Evolutionary conservation across 2,329 filamentous ascomycete species (phyloP), one percentile per base, ranked within the genome.

Genomic region (Periglandula ipomoeae): DNA sequence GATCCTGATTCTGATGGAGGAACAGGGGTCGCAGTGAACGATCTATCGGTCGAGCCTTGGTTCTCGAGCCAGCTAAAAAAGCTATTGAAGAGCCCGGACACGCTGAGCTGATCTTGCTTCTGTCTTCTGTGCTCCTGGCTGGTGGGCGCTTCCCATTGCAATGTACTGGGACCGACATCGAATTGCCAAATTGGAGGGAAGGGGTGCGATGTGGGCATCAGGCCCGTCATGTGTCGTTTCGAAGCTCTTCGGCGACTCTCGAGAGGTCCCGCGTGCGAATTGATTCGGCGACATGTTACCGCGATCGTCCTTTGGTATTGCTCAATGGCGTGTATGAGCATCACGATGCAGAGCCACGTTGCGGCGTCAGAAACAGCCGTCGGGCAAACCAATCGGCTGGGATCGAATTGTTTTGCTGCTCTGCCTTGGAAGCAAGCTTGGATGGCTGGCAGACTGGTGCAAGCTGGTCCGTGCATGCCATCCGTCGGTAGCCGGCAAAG

Each of bases 241-340:
- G 75, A 75, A 19, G 73, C 56, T 6, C 77, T 70, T 26, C 73
- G 74, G 26, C 74, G 71, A 57, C 69, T 72, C 61, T 81, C 78
- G 53, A 81, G 65, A 1, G 77, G 76, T 0, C 77, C 78, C 0
- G 74, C 72, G 6, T 72, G 66, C 23, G 71, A 74, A 56, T 66
- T 69, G 11, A 71, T 52, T 26, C 51, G 56, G 43, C 69, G 61
- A 22, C 53, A 52, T 4, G 57, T 46, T 10, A 50, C 47, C 5
- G 50, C 15, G n/a, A 49, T 50, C 7, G 53, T 42, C 19, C 58
- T 58, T n/a, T 57, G 53, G 19, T 59, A 65, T 40, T 56, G 59
- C 27, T 66, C 61, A 57, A 64, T 55, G 46, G 64, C 61, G 47
- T 58, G 59, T 11, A 53, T 45, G n/a, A 67, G 59, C 56, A 65